Percentiles rank a stretch among this genome's conserved stretches.
Evolutionary conservation across 164 flowering plant genomes (phyloP).

Genomic region (Liquidambar formosana): DNA sequence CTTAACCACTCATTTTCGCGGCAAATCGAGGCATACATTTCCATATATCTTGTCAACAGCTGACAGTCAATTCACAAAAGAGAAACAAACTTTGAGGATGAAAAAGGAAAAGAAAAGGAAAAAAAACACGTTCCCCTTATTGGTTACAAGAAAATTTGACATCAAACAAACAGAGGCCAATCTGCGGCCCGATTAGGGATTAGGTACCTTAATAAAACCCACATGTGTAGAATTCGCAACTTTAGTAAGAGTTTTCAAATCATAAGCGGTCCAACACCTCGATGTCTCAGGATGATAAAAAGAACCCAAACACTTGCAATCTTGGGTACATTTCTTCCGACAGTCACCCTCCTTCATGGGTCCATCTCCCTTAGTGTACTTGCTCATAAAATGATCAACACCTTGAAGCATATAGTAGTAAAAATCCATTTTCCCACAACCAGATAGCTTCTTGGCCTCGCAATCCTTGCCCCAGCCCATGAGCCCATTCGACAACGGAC

Average conservation of each 20-base stretch:
- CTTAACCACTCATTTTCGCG: too few relatives aligned
- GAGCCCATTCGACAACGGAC: conserved; percentile 37
- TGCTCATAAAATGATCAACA: conserved; percentile 44
- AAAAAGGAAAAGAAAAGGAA: too few relatives aligned
- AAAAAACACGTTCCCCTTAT: too few relatives aligned
- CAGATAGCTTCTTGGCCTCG: conserved; percentile 8
- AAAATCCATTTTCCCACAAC: conserved; percentile 20
- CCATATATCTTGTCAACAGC: too few relatives aligned
- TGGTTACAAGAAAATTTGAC: too few relatives aligned
- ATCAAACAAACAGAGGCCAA: neutral
- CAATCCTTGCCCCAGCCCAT: conserved; percentile 44
- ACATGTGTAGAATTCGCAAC: conserved; percentile 29
- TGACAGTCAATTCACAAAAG: too few relatives aligned
- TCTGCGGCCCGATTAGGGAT: neutral
- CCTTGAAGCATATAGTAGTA: conserved; percentile 41
- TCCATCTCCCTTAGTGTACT: conserved; percentile 30
- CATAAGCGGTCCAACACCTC: conserved; percentile 48
- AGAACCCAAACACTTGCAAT: conserved; percentile 57
- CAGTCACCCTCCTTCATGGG: conserved; percentile 30
- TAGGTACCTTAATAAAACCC: conserved; percentile 39
- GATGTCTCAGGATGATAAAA: conserved; percentile 32
- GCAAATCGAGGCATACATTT: too few relatives aligned
- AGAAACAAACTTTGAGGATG: too few relatives aligned
- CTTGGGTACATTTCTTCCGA: conserved; percentile 34
- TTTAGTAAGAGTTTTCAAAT: conserved; percentile 36